Base-by-base conservation (phyloP, 1,284 basidiomycete genomes). In the Mycena sp. region DNA sequence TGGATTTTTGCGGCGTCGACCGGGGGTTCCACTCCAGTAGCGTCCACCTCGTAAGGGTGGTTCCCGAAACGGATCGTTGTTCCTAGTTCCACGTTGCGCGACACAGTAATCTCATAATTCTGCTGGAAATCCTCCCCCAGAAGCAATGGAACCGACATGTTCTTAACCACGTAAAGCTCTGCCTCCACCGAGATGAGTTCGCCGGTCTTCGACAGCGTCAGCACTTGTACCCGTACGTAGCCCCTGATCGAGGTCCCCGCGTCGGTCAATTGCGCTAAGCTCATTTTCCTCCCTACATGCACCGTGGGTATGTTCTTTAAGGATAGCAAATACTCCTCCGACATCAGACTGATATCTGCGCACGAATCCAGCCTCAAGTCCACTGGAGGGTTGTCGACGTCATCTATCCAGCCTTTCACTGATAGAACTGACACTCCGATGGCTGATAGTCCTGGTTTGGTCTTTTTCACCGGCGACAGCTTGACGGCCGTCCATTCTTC, bases 91-190 rank as follows among this genome's bases (percentile, higher is more conserved):
- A 46, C 52, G 52, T 41, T 60, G 2, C 73, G 67, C 0, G 14
- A 3, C 2, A 76, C 71, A 4, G n/a, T 22, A 3, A 78, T 4
- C 54, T 75, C 74, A 55, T 78, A 79, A 16, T 63, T 65, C 10
- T 63, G 54, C 11, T 78, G 77, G 70, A 77, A 79, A 57, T 78
- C 79, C 14, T 41, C 41, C 14, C 41, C 41, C 6, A 41, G 14
- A 2, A 41, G 41, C 2, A 41, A 11, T 41, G 41, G 41, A 2
- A 41, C 41, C 4, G 41, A 41, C 41, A 41, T 30, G 30, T 30
- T 30, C 4, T 30, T 50, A 79, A 75, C 13, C 79, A 79, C 8
- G 67, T 78, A 79, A 78, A 30, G 71, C 72, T 6, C 70, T 14
- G 39, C 37, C 22, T 60, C 57, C 20, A n/a, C 4, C 1, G 16